Evolutionary conservation across 1,284 basidiomycete genomes (phyloP), one percentile per base, ranked within the genome.

Genomic region (Heterobasidion occidentale): DNA sequence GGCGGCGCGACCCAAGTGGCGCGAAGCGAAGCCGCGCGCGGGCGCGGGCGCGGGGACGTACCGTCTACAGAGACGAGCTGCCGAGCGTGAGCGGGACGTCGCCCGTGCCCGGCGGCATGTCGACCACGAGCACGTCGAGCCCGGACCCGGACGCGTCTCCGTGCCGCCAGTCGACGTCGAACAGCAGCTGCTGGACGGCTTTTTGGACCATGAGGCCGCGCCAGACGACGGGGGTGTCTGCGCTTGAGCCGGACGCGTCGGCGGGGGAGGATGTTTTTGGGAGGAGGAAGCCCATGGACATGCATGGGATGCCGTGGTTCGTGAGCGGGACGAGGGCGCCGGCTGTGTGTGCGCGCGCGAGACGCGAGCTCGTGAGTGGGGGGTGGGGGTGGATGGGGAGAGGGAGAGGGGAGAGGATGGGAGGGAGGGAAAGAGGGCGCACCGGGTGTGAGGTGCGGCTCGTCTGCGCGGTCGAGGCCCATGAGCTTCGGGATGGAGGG

Each of bases 131-230:
- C 0, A 93, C 77, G 66, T 99, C 96, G 34, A 98, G 72, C 4
- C 75, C 77, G 2, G 71, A 64, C n/a, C 71, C 70, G 53, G 69
- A 59, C 34, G 63, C 67, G 9, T 71, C 71, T 12, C 64, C 63
- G 2, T 69, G 73, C 33, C 77, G 72, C 96, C 97, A 99, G 68
- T 98, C 96, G 2, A 98, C 94, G 63, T 98, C 94, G 67, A 99
- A 98, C 0, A 98, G 78, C 0, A 99, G 77, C 68, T 99, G 93
- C 70, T 98, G 96, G 0, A 96, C 94, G 27, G 96, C 95, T 68
- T 99, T 99, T 74, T 97, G 95, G 1, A 99, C 97, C 96, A 99
- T 98, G 52, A 98, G 82, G 1, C 96, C 96, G 44, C 96, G 80
- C 96, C 96, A 99, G 27, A 96, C 93, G 17, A 98, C 81, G 0